Conservation (phyloP, 306 rosid species). For the Acacia crassicarpa region DNA sequence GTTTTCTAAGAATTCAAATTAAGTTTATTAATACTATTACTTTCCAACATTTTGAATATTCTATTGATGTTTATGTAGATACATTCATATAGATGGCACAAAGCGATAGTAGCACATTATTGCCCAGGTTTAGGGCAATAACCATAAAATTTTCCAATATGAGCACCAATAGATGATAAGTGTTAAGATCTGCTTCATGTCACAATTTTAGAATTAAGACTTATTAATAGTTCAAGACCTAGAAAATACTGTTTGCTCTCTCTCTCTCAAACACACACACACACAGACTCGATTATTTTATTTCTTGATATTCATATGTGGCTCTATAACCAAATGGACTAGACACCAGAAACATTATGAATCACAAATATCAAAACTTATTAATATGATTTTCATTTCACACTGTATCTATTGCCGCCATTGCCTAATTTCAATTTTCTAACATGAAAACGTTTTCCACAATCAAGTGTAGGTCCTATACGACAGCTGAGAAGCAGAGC, state of each 20-base stretch:
- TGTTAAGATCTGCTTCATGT: too few species aligned
- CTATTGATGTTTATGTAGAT: not conserved
- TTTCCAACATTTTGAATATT: not conserved
- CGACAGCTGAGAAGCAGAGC: not conserved
- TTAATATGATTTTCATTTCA: not conserved
- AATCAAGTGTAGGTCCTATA: not conserved
- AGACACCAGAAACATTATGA: not conserved
- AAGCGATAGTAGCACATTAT: not conserved
- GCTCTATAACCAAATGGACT: not conserved
- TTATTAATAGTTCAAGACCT: not conserved
- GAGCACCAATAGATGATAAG: too few species aligned
- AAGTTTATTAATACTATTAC: not conserved
- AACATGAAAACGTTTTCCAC: not conserved
- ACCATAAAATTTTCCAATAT: not conserved
- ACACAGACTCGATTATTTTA: not conserved
- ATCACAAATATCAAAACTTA: not conserved
- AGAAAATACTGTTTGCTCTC: not conserved
- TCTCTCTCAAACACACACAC: not conserved
- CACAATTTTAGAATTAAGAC: not conserved
- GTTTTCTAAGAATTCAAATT: conserved; percentile 22
- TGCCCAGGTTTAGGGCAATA: not conserved
- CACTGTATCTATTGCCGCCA: not conserved
- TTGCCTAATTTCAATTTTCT: not conserved
- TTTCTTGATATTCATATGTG: not conserved
- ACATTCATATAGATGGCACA: not conserved